Percentiles rank a stretch among this genome's conserved stretches.
phyloP scores from a whole-genome alignment of 2,329 filamentous ascomycete species.

The Aspergillus clavatus region DNA sequence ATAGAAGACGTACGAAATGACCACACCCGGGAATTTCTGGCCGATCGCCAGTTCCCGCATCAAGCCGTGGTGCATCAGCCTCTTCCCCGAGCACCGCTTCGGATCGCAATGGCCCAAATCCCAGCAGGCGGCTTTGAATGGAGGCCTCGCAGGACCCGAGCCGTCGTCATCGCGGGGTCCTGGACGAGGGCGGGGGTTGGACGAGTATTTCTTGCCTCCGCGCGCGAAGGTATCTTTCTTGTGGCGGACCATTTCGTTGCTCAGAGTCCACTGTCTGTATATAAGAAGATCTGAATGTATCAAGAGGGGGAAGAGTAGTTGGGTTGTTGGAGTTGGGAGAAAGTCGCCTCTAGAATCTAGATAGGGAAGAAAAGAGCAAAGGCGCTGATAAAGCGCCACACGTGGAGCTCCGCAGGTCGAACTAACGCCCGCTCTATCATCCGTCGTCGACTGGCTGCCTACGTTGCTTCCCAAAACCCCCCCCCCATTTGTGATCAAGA shows the following conservation, averaged over 20 bases:
- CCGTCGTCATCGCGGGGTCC: conserved; percentile 43
- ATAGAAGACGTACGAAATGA: conserved; percentile 61
- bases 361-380: background rate
- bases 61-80: conserved; percentile 82
- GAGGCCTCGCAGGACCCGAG: conserved; percentile 33
- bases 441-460: no score
- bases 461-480: no score
- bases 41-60: conserved; percentile 92
- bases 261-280: no score
- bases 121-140: conserved; percentile 95
- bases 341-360: no score
- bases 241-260: conserved; percentile 68
- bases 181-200: conserved; percentile 51
- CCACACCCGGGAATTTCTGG: conserved; percentile 84
- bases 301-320: no score
- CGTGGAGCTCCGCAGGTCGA: conserved; percentile 17
- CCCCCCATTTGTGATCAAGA: no score
- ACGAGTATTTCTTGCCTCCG: conserved; percentile 67
- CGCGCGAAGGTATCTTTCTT: conserved; percentile 79
- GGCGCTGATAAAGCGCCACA: conserved; percentile 19
- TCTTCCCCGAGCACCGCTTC: conserved; percentile 93
- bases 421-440: conserved; percentile 1
- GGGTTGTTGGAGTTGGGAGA: no score
- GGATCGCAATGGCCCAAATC: conserved; percentile 96
- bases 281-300: no score